phyloP scores from a whole-genome alignment of 805 yeast species.

The Debaryomyces castellii region DNA sequence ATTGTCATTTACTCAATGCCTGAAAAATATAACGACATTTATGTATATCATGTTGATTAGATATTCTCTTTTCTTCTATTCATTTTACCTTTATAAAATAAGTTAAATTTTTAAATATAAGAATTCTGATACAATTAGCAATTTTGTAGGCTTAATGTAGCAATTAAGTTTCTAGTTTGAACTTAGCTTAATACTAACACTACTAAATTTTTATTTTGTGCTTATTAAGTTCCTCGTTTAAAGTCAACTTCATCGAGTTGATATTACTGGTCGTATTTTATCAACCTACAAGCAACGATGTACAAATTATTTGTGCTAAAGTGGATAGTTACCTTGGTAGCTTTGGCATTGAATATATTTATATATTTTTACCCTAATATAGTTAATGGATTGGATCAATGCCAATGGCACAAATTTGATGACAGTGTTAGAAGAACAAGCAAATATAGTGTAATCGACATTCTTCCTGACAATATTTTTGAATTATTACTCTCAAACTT shows the following conservation, averaged over 20 bases:
- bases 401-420: conserved; percentile 56
- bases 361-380: conserved; percentile 77
- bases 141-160: not conserved
- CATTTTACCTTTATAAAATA: conserved; percentile 3
- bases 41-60: conserved; percentile 3
- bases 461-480: conserved; percentile 10
- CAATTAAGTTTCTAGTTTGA: too few species aligned
- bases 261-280: not conserved
- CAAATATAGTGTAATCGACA: conserved; percentile 5
- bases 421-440: conserved; percentile 5
- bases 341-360: conserved; percentile 57
- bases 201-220: not conserved
- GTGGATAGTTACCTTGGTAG: conserved; percentile 30
- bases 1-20: not conserved
- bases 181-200: not conserved
- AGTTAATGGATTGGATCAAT: conserved; percentile 39
- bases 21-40: conserved; percentile 3
- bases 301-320: conserved; percentile 9
- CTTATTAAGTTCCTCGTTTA: not conserved
- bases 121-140: not conserved
- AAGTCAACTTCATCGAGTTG: not conserved
- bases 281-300: not conserved
- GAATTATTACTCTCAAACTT: conserved; percentile 18
- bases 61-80: conserved; percentile 4
- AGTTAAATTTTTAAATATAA: conserved; percentile 2